Evolutionary conservation across 768 basidiomycete genomes (phyloP).

Genomic region (Leucosporidium scottii): DNA sequence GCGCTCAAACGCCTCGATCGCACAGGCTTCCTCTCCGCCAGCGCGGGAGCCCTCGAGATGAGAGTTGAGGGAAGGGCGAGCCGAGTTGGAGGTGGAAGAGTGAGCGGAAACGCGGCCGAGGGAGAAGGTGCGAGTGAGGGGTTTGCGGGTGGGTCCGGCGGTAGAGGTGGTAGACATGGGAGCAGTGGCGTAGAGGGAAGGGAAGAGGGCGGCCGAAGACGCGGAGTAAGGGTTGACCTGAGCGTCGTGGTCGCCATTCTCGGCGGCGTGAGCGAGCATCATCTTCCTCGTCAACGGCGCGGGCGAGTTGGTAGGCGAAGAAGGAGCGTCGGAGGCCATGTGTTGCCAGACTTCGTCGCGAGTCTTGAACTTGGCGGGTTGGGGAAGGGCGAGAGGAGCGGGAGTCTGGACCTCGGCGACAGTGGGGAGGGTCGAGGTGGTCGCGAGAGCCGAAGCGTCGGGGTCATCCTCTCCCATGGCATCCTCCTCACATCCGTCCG

Average conservation of each 20-base stretch:
- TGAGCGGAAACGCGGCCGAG: not conserved
- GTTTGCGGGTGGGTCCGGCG: not conserved
- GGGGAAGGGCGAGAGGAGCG: too few species aligned
- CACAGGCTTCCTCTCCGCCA: conserved; percentile 18
- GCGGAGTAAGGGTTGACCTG: not conserved
- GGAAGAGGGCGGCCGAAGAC: not conserved
- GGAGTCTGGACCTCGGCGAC: too few species aligned
- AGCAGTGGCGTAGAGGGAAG: not conserved
- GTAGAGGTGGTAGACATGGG: not conserved
- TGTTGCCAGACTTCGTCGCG: conserved; percentile 1
- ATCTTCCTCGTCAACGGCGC: conserved; percentile 6
- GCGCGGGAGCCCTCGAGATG: not conserved
- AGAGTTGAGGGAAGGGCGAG: too few species aligned
- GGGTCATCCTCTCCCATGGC: not conserved
- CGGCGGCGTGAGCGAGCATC: conserved; percentile 8
- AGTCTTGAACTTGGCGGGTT: too few species aligned
- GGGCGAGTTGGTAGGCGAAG: not conserved
- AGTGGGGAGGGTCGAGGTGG: too few species aligned
- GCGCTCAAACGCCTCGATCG: conserved; percentile 17
- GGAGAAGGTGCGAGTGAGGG: not conserved
- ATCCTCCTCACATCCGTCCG: not conserved
- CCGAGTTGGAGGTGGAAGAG: not conserved
- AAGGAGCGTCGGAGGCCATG: conserved; percentile 1
- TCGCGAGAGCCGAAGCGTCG: not conserved
- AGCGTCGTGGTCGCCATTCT: not conserved